Evolutionary conservation across 768 basidiomycete genomes (phyloP), one percentile per base, ranked within the genome.

Genomic region (Phlebiopsis gigantea): DNA sequence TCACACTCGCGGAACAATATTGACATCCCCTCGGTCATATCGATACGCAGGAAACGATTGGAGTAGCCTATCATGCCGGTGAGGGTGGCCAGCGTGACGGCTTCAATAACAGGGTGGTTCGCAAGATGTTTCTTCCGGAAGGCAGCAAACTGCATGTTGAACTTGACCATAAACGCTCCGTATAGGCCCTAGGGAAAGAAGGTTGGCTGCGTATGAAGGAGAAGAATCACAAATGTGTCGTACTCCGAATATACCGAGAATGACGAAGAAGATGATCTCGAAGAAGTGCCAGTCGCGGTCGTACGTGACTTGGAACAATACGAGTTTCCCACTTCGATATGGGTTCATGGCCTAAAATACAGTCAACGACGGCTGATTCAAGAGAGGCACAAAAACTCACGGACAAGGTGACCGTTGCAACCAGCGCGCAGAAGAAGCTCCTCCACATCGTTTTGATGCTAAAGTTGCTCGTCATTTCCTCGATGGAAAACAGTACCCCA

Each of bases 391-490:
- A 15, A 64, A 39, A 46, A 80, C 93, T 64, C 58, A 97, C 96
- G 29, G 96, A 90, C 29, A 99, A 76, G 0, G 96, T 96, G 63
- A 98, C 90, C 0, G 96, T 98, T 14, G 97, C 97, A 46, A 98
- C 88, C 46, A 99, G 78, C 30, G 97, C 97, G 70, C 97, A 98
- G 68, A 98, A 88, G 71, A 98, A 97, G 67, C 92, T 95, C 65
- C 87, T 79, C 96, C 96, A 98, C 93, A 98, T 97, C 4, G 96
- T 98, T 71, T 93, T 88, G 72, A 95, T 95, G 56, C 90, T 96
- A 70, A 98, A 98, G 39, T 84, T 88, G 69, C 93, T 90, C 71
- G 92, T 96, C 97, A 99, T 99, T 83, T 99, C 97, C 92, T 99
- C 97, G 61, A 99, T 94, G 15, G 96, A 96, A 67, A 99, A 99